Evolutionary conservation across 768 basidiomycete species (phyloP), one percentile per base, ranked within the genome.

Genomic region (Galerina marginata): DNA sequence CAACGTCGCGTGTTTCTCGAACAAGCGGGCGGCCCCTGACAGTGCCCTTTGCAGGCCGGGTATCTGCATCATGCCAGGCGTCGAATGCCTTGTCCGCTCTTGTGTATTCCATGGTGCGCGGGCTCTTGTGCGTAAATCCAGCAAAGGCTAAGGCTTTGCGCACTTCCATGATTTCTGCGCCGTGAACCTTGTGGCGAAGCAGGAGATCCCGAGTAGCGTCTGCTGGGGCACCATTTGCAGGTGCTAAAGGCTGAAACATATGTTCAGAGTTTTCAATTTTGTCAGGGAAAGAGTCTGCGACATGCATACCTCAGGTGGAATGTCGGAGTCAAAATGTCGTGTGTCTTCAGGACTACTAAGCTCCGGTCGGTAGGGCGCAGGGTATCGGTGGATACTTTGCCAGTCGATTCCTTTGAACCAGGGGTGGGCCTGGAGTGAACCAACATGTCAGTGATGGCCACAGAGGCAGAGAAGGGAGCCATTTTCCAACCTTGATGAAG

Each of bases 391-490:
- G 39, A 98, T 89, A 68, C 90, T 91, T 47, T 82, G 79, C 90
- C 91, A 99, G 70, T 98, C 94, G 62, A 97, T 89, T 33, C 91
- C 93, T 63, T 81, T 83, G 81, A 99, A 97, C 88, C 92, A 98
- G 6, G 91, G 84, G 75, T 97, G 95, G 10, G 83, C 82, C 92
- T 95, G 71, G 55, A 48, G 62, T 56, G 58, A 49, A 56, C 45
- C 46, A 45, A 45, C 65, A 54, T 14, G 52, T 58, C 44, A 57
- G 25, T 10, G 56, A 45, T 55, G 62, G 48, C 48, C 54, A 58
- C 49, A 56, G 54, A 46, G 50, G 59, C 40, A 43, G 58, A 51
- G 59, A 46, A 26, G 55, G 55, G 33, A 60, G 58, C 40, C n/a
- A 12, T 56, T 33, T 57, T 26, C 58, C 51, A 75, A 89, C 94